A percentile compares a stretch with the other conserved stretches of the same genome.
These are phyloP conservation scores for Colletotrichum lindemuthianum DNA, from an alignment of 2,329 filamentous ascomycete species.

Conservation along the genomic window DNA sequence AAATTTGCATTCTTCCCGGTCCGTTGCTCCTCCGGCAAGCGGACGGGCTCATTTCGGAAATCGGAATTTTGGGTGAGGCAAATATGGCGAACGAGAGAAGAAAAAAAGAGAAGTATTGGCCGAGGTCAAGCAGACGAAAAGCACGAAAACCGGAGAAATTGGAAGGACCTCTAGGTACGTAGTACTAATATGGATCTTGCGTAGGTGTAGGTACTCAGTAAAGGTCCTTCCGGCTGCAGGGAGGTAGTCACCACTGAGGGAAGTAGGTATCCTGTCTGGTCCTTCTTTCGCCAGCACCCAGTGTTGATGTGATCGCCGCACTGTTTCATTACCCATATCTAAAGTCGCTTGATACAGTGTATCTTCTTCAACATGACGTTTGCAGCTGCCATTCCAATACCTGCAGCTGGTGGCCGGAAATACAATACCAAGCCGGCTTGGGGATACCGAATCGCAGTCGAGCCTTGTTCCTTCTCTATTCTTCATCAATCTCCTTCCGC, in stretches of 20 bases:
- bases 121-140: background rate
- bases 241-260: constrained; percentile 2
- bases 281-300: constrained; percentile 27
- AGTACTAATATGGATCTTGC: too few relatives aligned
- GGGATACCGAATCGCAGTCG: constrained; percentile 22
- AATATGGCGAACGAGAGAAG: constrained; percentile 10
- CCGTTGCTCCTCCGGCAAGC: constrained; percentile 8
- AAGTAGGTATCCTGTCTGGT: constrained; percentile 5
- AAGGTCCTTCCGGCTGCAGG: too few relatives aligned
- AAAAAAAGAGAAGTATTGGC: background rate
- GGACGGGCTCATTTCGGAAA: constrained; percentile 28
- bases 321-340: constrained; percentile 21
- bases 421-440: constrained; percentile 31
- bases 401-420: constrained; percentile 2
- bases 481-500: constrained; percentile 14
- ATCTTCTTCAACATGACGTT: constrained; percentile 28
- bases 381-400: constrained; percentile 18
- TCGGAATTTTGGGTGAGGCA: background rate
- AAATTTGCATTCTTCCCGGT: background rate
- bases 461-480: constrained; percentile 20
- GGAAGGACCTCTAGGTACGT: too few relatives aligned
- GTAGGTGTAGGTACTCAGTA: too few relatives aligned
- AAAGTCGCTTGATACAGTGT: constrained; percentile 26
- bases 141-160: constrained; percentile 6
- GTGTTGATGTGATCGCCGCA: constrained; percentile 30